phyloP scores from a whole-genome alignment of 2,329 filamentous ascomycete species.

The Aureobasidium lini region DNA sequence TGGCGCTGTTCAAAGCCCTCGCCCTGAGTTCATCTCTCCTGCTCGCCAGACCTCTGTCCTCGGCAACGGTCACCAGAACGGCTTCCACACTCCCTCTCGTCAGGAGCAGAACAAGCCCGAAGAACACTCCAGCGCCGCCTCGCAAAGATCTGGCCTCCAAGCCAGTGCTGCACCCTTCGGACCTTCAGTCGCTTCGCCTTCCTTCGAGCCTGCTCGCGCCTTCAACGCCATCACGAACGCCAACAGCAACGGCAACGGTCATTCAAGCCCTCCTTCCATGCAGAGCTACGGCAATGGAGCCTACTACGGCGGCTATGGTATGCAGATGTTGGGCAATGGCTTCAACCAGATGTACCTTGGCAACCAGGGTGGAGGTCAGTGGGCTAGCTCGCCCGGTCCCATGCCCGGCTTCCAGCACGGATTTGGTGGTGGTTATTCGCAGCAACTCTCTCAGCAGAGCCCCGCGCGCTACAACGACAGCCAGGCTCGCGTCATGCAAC shows the following conservation, averaged over 20 bases:
- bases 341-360: conserved; percentile 60
- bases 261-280: conserved; percentile 19
- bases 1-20: conserved; percentile 28
- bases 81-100: conserved; percentile 32
- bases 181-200: conserved; percentile 44
- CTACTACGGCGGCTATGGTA: conserved; percentile 46
- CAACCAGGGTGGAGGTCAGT: conserved; percentile 26
- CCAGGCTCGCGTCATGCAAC: conserved; percentile 67
- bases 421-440: conserved; percentile 51
- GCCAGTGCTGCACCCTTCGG: conserved; percentile 74
- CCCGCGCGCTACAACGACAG: conserved; percentile 57
- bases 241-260: conserved; percentile 1
- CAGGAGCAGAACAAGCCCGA: conserved; percentile 52
- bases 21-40: conserved; percentile 11
- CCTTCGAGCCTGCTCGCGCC: conserved; percentile 6
- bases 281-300: conserved; percentile 23
- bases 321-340: conserved; percentile 58
- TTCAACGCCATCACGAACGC: background rate
- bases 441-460: conserved; percentile 33
- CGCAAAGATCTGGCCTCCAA: conserved; percentile 67
- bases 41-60: conserved; percentile 35
- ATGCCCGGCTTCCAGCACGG: conserved; percentile 36
- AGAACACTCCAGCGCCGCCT: conserved; percentile 43
- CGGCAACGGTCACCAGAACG: conserved; percentile 49
- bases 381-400: conserved; percentile 13